These are phyloP conservation scores for Epichloe brachyelytri DNA, from an alignment of 2,329 filamentous ascomycete genomes.

Conservation along the genomic window DNA sequence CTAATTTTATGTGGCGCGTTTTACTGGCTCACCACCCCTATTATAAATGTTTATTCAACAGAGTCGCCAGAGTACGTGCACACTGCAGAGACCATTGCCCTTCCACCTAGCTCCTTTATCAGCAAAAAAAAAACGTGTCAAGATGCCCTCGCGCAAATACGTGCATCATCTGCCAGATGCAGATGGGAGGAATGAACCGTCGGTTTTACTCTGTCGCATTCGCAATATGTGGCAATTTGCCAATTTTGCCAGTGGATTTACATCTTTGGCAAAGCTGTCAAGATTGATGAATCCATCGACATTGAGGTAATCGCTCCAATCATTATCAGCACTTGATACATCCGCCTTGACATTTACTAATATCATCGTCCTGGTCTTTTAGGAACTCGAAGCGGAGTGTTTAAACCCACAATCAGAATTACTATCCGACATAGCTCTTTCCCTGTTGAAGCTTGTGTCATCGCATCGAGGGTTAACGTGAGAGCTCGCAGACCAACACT, in stretches of 20 bases:
- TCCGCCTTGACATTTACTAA: not conserved
- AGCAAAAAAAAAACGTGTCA: not conserved
- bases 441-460: constrained; percentile 82
- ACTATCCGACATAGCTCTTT: constrained; percentile 70
- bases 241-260: constrained; percentile 82
- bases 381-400: constrained; percentile 86
- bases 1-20: no score
- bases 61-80: not conserved
- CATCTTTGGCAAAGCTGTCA: constrained; percentile 78
- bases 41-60: no score
- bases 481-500: constrained; percentile 21
- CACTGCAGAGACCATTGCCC: not conserved
- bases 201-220: constrained; percentile 46
- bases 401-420: constrained; percentile 64
- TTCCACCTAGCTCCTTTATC: not conserved
- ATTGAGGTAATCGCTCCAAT: constrained; percentile 55
- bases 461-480: constrained; percentile 89
- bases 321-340: not conserved
- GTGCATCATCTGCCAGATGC: constrained; percentile 1
- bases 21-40: no score
- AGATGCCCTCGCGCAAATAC: constrained; percentile 8
- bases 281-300: constrained; percentile 78
- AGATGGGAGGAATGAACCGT: not conserved
- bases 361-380: not conserved
- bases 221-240: constrained; percentile 95